These are phyloP conservation scores for Lactarius sp. DNA, from an alignment of 768 basidiomycete genomes.

Conservation along the genomic window DNA sequence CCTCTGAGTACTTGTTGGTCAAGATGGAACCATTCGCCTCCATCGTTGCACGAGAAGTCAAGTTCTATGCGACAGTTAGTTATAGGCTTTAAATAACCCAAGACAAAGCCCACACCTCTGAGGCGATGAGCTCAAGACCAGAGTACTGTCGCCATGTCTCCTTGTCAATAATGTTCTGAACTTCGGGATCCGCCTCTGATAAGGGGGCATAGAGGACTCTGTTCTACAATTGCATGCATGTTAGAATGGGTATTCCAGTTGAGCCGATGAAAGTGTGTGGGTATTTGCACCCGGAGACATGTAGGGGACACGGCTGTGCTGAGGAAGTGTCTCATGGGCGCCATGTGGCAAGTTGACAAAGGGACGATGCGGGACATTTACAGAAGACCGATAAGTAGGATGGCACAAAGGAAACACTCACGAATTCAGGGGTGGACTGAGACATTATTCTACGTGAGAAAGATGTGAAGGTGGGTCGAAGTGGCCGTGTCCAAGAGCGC, in stretches of 20 bases:
- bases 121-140: constrained; percentile 97
- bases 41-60: constrained; percentile 94
- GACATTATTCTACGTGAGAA: constrained; percentile 20
- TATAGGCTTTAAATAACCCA: not conserved
- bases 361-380: too few relatives aligned
- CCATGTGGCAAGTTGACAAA: not conserved
- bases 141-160: constrained; percentile 98
- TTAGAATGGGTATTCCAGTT: not conserved
- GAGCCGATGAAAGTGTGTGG: not conserved
- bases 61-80: constrained; percentile 52
- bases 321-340: too few relatives aligned
- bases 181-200: constrained; percentile 87
- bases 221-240: constrained; percentile 54
- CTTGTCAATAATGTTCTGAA: constrained; percentile 97
- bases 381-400: not conserved
- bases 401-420: constrained; percentile 7
- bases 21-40: constrained; percentile 98
- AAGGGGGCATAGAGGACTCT: constrained; percentile 84
- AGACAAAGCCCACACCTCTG: constrained; percentile 60
- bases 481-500: constrained; percentile 32
- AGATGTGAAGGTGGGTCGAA: constrained; percentile 22
- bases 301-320: too few relatives aligned
- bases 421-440: constrained; percentile 22
- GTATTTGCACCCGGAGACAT: too few relatives aligned
- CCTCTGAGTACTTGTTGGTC: constrained; percentile 99